These are phyloP conservation scores for Macrolepiota albuminosa DNA, from an alignment of 768 basidiomycete species.

Conservation along the genomic window DNA sequence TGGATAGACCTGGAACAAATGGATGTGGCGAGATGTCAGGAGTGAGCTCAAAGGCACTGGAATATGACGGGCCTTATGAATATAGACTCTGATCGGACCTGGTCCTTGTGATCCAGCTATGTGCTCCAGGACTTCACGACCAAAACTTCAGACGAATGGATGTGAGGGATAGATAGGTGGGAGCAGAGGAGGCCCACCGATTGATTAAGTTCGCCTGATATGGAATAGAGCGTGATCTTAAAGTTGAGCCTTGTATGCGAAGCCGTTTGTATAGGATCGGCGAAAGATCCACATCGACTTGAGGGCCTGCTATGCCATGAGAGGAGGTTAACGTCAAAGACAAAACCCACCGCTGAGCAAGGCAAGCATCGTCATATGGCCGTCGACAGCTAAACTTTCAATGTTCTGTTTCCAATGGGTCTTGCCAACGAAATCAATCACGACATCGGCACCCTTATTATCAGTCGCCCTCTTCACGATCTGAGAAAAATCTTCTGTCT, in stretches of 20 bases:
- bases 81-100: conserved; percentile 65
- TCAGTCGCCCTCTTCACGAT: conserved; percentile 65
- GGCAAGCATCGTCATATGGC: conserved; percentile 67
- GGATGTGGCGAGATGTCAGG: neutral
- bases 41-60: conserved; percentile 1
- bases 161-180: neutral
- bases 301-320: conserved; percentile 35
- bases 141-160: conserved; percentile 37
- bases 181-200: conserved; percentile 31
- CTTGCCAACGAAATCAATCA: conserved; percentile 82
- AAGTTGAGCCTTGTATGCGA: conserved; percentile 82
- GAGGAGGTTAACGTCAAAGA: neutral
- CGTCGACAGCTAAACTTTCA: conserved; percentile 63
- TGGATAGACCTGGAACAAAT: conserved; percentile 57
- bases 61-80: conserved; percentile 58
- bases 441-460: conserved; percentile 71
- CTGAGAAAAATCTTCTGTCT: conserved; percentile 72
- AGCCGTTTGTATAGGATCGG: conserved; percentile 82
- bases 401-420: conserved; percentile 74
- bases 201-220: conserved; percentile 75
- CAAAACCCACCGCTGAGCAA: conserved; percentile 55
- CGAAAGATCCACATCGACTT: conserved; percentile 50
- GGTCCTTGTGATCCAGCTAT: conserved; percentile 54
- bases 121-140: conserved; percentile 44
- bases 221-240: conserved; percentile 65